Evolutionary conservation across 2,329 filamentous ascomycete species (phyloP), one percentile per base, ranked within the genome.

Genomic region (Grosmannia penicillata): DNA sequence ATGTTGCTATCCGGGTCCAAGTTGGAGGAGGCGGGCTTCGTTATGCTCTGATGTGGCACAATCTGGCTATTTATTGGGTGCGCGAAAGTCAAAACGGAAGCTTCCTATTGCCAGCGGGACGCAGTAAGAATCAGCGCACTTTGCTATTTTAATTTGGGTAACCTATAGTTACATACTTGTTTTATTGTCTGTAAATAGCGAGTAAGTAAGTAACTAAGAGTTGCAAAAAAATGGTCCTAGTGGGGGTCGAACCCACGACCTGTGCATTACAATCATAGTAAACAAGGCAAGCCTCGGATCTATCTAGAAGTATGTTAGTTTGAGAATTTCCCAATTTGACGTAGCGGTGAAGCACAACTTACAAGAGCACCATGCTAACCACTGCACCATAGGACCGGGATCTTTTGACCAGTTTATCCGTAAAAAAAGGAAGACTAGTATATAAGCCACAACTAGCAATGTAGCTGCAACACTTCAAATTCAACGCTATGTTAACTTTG

Each of bases 11-110:
- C 52, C 1, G 67, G 68, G 1, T 48, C 58, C 23, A 56, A 62
- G 36, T 47, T 75, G 37, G 57, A 64, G 45, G 60, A 67, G 23
- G 67, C 70, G 3, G 71, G 71, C 0, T 75, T 75, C 48, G 59
- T 57, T 19, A 42, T 62, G 18, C 25, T 66, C 4, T 62, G 38
- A 43, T 30, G 15, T 30, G n/a, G n/a, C n/a, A n/a, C n/a, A n/a
- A n/a, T n/a, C n/a, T n/a, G n/a, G n/a, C n/a, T n/a, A n/a, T n/a
- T n/a, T n/a, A n/a, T n/a, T n/a, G n/a, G n/a, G n/a, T n/a, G n/a
- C n/a, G n/a, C n/a, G n/a, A n/a, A n/a, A n/a, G n/a, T n/a, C n/a
- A n/a, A n/a, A n/a, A n/a, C n/a, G n/a, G n/a, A n/a, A n/a, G n/a
- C n/a, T n/a, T n/a, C n/a, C n/a, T n/a, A n/a, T n/a, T n/a, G n/a